A percentile compares a stretch with the other conserved stretches of the same genome.
Conservation (phyloP, 371 early-diverging fungal species). For the Conidiobolus incongruus region DNA sequence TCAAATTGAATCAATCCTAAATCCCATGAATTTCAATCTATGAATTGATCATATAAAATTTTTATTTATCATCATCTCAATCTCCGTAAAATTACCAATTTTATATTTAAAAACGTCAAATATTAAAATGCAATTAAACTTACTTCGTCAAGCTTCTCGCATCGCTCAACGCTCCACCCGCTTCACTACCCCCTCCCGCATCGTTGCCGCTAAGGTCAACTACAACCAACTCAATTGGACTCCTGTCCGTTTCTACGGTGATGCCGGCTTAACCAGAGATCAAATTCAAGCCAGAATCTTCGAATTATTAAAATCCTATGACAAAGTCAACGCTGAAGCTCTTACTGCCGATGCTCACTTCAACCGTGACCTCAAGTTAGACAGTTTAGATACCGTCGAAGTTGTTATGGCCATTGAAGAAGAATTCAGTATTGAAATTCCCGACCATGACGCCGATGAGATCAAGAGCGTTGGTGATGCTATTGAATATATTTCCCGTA, state of each 20-base stretch:
- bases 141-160: no score
- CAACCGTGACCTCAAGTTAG: conserved; percentile 81
- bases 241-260: conserved; percentile 30
- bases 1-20: no score
- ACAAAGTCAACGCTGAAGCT: conserved; percentile 77
- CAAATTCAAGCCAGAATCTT: conserved; percentile 65
- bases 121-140: no score
- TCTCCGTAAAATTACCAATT: no score
- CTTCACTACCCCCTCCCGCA: no score
- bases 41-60: no score
- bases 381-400: conserved; percentile 90
- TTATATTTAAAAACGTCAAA: no score
- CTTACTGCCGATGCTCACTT: conserved; percentile 67
- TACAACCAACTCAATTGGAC: not conserved
- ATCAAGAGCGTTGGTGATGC: conserved; percentile 76
- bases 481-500: conserved; percentile 56
- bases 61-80: no score
- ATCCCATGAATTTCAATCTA: no score
- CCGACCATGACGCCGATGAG: conserved; percentile 91
- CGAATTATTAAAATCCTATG: conserved; percentile 73
- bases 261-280: conserved; percentile 22
- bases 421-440: conserved; percentile 92
- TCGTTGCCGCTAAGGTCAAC: no score
- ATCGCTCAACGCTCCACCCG: no score
- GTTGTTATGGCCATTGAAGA: conserved; percentile 97